Percentiles rank a stretch among this genome's conserved stretches.
Conservation (phyloP, 441 rosid genomes). For the Lepidium campestre region DNA sequence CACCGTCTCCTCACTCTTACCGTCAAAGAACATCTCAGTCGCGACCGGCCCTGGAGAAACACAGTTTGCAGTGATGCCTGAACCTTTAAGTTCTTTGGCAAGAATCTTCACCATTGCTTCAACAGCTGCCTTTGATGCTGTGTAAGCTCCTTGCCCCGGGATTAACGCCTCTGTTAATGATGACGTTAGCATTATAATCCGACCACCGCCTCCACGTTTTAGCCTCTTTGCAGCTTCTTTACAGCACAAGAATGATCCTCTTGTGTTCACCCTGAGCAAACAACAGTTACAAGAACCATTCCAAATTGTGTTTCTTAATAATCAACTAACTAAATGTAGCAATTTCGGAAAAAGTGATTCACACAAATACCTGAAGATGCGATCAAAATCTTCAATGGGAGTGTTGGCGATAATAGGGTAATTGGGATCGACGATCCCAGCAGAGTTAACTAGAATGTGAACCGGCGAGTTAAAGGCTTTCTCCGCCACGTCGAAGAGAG, state of each 20-base stretch:
- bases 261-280: constrained; percentile 37
- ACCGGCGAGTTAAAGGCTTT: constrained; percentile 42
- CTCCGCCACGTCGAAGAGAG: constrained; percentile 61
- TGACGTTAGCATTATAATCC: constrained; percentile 49
- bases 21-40: constrained; percentile 53
- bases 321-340: too few species aligned
- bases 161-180: constrained; percentile 37
- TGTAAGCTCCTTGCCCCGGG: constrained; percentile 34
- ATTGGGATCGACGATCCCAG: constrained; percentile 47
- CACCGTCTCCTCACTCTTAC: constrained; percentile 41
- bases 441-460: constrained; percentile 62
- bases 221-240: constrained; percentile 59
- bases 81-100: constrained; percentile 70
- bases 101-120: constrained; percentile 60
- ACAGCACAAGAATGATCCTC: constrained; percentile 60
- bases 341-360: not conserved
- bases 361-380: constrained; percentile 8
- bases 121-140: constrained; percentile 70
- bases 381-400: constrained; percentile 34
- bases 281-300: not conserved
- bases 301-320: not conserved
- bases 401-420: constrained; percentile 49
- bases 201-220: constrained; percentile 59
- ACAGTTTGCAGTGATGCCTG: constrained; percentile 59
- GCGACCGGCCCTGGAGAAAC: constrained; percentile 75